Evolutionary conservation across 306 rosid genomes (phyloP).

Genomic region (Heteromeles arbutifolia): DNA sequence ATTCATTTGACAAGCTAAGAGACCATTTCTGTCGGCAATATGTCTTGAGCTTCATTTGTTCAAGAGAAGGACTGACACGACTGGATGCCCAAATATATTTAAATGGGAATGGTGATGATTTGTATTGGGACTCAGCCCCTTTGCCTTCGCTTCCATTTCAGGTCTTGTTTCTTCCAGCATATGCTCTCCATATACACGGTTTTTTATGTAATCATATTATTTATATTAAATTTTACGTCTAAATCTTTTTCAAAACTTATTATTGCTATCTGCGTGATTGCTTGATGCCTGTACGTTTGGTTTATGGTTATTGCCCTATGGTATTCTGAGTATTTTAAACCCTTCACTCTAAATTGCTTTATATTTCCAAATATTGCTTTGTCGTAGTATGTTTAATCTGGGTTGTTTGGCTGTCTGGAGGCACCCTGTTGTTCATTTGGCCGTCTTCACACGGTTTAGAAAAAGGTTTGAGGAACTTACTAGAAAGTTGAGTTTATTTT

Average conservation of each 20-base stretch:
- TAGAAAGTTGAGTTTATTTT: too few species aligned
- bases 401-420: too few species aligned
- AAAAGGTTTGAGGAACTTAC: not conserved
- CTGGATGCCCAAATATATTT: constrained; percentile 78
- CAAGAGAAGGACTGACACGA: constrained; percentile 88
- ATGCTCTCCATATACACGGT: not conserved
- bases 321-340: not conserved
- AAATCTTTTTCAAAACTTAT: not conserved
- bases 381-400: too few species aligned
- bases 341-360: not conserved
- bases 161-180: constrained; percentile 41
- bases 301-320: not conserved
- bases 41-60: constrained; percentile 84
- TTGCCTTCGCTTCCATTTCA: constrained; percentile 98
- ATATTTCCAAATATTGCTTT: not conserved
- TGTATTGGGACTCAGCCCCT: constrained; percentile 54
- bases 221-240: not conserved
- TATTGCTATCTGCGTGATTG: too few species aligned
- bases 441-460: too few species aligned
- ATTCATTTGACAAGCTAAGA: constrained; percentile 85
- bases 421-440: too few species aligned
- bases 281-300: too few species aligned
- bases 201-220: not conserved
- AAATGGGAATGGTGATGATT: constrained; percentile 54
- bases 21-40: constrained; percentile 94